phyloP scores from a whole-genome alignment of 805 yeast genomes.

The Suhomyces xylopsoci region DNA sequence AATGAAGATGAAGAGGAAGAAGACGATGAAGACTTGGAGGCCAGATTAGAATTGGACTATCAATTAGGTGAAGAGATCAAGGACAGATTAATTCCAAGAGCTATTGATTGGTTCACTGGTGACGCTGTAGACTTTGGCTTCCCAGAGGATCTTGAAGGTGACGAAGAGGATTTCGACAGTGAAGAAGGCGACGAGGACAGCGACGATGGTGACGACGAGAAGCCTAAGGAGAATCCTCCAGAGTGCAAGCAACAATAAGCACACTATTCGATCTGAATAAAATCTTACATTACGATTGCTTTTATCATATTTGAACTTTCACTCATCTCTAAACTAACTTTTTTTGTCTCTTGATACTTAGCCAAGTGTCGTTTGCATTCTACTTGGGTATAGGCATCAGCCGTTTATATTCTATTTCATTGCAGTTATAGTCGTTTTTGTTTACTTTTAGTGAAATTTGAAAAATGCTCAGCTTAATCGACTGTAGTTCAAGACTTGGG shows the following conservation, averaged over 20 bases:
- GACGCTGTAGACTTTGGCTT: slow-evolving; percentile 78
- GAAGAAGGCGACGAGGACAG: slow-evolving; percentile 62
- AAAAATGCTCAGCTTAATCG: neutral
- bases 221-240: slow-evolving; percentile 60
- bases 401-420: neutral
- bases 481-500: neutral
- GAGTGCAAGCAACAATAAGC: slow-evolving; percentile 70
- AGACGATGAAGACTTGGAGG: slow-evolving; percentile 73
- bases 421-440: neutral
- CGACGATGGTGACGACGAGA: slow-evolving; percentile 62
- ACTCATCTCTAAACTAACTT: neutral
- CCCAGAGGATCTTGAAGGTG: slow-evolving; percentile 59
- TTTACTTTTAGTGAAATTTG: neutral
- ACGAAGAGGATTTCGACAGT: slow-evolving; percentile 57
- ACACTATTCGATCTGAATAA: neutral
- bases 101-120: slow-evolving; percentile 98
- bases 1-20: slow-evolving; percentile 56
- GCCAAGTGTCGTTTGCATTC: neutral
- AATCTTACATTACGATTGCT: neutral
- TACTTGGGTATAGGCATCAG: neutral
- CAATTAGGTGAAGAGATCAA: slow-evolving; percentile 94
- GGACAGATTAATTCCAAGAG: slow-evolving; percentile 93
- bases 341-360: neutral
- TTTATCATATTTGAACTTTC: neutral
- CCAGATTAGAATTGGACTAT: slow-evolving; percentile 85